These are phyloP conservation scores for Ichthyophthirius multifiliis DNA, from an alignment of 169 alveolate genomes.

Conservation along the genomic window DNA sequence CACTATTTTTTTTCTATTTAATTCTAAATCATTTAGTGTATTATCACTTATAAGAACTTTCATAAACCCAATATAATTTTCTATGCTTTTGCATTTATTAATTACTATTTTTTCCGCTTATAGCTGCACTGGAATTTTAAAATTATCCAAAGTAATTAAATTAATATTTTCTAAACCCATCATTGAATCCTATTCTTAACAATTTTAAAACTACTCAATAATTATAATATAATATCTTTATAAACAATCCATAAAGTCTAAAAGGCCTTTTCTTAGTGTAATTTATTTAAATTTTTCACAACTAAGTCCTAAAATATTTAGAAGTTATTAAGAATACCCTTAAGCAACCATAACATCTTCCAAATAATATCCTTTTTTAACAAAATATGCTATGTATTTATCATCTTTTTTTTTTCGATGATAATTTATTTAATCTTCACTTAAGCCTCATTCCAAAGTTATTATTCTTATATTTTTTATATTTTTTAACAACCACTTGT, in stretches of 20 bases:
- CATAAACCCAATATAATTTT: not conserved
- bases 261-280: not conserved
- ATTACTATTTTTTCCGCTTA: not conserved
- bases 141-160: not conserved
- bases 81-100: not conserved
- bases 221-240: not conserved
- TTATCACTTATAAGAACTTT: not conserved
- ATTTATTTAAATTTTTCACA: not conserved
- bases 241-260: not conserved
- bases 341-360: slow-evolving; percentile 2
- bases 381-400: not conserved
- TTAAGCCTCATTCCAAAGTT: not conserved
- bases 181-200: not conserved
- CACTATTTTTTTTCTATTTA: slow-evolving; percentile 5
- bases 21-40: not conserved
- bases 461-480: not conserved
- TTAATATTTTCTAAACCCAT: not conserved
- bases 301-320: not conserved
- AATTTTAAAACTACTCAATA: not conserved
- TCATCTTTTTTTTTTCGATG: not conserved
- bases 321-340: not conserved
- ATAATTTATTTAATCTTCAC: not conserved
- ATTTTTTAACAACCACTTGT: not conserved
- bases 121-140: not conserved
- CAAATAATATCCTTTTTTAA: not conserved